phyloP scores from a whole-genome alignment of 805 yeast species.

The Blastobotrys chiropterorum region DNA sequence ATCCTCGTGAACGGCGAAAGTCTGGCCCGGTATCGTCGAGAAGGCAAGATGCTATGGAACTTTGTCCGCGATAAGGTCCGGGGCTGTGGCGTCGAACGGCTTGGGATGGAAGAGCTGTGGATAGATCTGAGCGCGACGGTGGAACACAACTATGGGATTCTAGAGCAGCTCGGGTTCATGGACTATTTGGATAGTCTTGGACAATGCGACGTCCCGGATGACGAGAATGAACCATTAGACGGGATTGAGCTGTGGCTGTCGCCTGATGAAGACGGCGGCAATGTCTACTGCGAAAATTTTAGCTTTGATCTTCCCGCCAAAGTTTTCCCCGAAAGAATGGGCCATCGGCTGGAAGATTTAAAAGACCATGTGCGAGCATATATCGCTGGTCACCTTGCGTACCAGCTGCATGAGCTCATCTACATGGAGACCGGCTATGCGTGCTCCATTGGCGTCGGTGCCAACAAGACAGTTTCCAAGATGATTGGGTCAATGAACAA shows the following conservation, averaged over 20 bases:
- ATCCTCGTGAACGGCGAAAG: slow-evolving; percentile 28
- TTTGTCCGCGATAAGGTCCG: slow-evolving; percentile 18
- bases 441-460: slow-evolving; percentile 30
- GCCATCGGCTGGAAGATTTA: slow-evolving; percentile 1
- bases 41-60: slow-evolving; percentile 25
- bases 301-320: slow-evolving; percentile 24
- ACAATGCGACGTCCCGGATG: not conserved
- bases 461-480: slow-evolving; percentile 25
- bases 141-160: slow-evolving; percentile 7
- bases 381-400: slow-evolving; percentile 26
- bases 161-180: slow-evolving; percentile 11
- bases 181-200: not conserved
- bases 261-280: not conserved
- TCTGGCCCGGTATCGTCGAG: slow-evolving; percentile 25
- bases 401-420: slow-evolving; percentile 22
- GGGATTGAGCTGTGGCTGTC: slow-evolving; percentile 7
- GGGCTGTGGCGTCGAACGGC: slow-evolving; percentile 25
- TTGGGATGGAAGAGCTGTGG: slow-evolving; percentile 32
- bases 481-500: slow-evolving; percentile 27
- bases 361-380: slow-evolving; percentile 15
- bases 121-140: slow-evolving; percentile 23
- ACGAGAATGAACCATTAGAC: slow-evolving; percentile 16
- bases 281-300: slow-evolving; percentile 21
- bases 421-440: slow-evolving; percentile 22
- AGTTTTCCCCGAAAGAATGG: slow-evolving; percentile 14